Evolutionary conservation across 2,329 filamentous ascomycete genomes (phyloP).

Genomic region (Colletotrichum sp.): DNA sequence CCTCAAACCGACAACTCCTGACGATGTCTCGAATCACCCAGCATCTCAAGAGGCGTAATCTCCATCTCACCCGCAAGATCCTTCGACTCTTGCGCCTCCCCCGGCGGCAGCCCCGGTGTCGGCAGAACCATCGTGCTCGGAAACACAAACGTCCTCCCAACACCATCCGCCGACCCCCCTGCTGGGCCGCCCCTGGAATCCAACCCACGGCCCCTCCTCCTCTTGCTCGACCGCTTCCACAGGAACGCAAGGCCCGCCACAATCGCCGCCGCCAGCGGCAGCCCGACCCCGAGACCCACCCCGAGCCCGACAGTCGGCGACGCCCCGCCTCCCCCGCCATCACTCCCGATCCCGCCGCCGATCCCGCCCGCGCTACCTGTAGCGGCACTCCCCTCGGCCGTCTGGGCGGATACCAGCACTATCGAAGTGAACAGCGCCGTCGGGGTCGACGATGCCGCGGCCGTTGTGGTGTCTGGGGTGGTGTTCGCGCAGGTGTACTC

Average conservation of each 20-base stretch:
- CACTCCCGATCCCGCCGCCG: background rate
- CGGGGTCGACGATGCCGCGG: conserved; percentile 28
- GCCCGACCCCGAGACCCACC: background rate
- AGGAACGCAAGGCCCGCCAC: background rate
- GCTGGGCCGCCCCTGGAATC: background rate
- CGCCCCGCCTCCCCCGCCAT: background rate
- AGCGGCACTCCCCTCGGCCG: background rate
- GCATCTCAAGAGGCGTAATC: background rate
- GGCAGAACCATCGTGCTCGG: background rate
- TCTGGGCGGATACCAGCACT: background rate
- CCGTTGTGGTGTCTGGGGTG: conserved; percentile 36
- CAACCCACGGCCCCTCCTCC: background rate
- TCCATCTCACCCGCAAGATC: background rate
- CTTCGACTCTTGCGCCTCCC: background rate
- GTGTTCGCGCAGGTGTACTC: conserved; percentile 1
- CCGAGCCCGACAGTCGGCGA: background rate
- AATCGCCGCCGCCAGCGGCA: background rate
- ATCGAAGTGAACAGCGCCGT: background rate
- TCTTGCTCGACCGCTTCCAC: background rate
- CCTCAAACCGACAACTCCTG: background rate
- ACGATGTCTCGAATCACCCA: background rate
- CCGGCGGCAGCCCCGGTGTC: background rate
- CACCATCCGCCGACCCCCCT: background rate
- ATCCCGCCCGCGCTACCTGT: background rate
- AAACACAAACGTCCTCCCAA: background rate